Evolutionary conservation across 768 basidiomycete genomes (phyloP).

Genomic region (Peribolospora kevripleyi): DNA sequence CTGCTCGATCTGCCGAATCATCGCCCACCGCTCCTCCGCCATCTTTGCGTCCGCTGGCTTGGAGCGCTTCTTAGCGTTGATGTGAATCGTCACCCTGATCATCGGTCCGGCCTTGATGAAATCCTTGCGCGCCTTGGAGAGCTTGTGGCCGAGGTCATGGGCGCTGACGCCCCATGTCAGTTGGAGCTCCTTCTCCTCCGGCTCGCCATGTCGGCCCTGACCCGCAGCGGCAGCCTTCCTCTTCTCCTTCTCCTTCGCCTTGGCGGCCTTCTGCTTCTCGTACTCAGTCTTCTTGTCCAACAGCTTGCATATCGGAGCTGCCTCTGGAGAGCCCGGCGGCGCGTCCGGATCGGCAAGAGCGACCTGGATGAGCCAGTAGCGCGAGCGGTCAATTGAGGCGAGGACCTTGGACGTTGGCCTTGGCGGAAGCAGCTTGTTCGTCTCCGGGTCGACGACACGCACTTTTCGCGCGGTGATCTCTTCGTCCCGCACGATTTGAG

Average conservation of each 20-base stretch:
- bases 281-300: conserved; percentile 27
- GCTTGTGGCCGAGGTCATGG: conserved; percentile 41
- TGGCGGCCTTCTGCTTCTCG: conserved; percentile 22
- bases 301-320: conserved; percentile 35
- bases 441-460: conserved; percentile 28
- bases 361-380: conserved; percentile 30
- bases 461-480: conserved; percentile 27
- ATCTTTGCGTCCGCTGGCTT: conserved; percentile 8
- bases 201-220: conserved; percentile 1
- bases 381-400: conserved; percentile 22
- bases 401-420: conserved; percentile 27
- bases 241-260: conserved; percentile 21
- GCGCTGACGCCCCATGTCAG: conserved; percentile 39
- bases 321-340: too few relatives aligned
- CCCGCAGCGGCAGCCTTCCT: conserved; percentile 11
- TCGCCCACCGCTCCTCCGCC: conserved; percentile 24
- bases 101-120: conserved; percentile 30
- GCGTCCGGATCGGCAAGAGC: conserved; percentile 23
- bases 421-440: conserved; percentile 22
- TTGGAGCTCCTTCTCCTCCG: conserved; percentile 39
- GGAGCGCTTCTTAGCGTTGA: conserved; percentile 29
- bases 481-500: conserved; percentile 8
- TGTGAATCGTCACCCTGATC: conserved; percentile 30
- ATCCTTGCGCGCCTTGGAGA: conserved; percentile 33
- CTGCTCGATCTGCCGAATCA: conserved; percentile 25